Percentiles rank a stretch among this genome's conserved stretches.
Conservation (phyloP, 2,329 filamentous ascomycete species). For the Penicillium sp. region DNA sequence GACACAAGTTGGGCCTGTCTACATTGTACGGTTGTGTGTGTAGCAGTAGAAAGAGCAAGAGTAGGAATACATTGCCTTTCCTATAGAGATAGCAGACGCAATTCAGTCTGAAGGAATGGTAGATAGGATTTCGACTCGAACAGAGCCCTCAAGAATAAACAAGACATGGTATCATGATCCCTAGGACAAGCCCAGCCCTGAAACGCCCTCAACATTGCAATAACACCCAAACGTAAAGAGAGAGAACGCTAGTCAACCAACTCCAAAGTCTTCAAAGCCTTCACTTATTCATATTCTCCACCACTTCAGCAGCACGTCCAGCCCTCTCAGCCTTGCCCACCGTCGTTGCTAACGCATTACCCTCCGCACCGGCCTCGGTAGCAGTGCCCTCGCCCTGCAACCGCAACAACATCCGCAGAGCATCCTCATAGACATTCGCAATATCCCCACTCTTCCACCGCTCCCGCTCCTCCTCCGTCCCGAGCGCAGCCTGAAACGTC, state of each 20-base stretch:
- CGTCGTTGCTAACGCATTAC: slow-evolving; percentile 37
- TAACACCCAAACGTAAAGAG: neutral
- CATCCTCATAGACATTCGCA: slow-evolving; percentile 35
- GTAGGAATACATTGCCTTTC: neutral
- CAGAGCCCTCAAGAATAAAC: neutral
- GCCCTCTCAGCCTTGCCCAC: slow-evolving; percentile 42
- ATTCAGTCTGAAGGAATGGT: neutral
- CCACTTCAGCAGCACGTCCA: slow-evolving; percentile 38
- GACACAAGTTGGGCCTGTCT: neutral
- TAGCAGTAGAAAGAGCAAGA: neutral
- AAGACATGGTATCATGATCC: slow-evolving; percentile 23
- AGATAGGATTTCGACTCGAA: neutral
- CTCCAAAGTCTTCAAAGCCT: slow-evolving; percentile 5
- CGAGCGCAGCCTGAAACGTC: slow-evolving; percentile 28
- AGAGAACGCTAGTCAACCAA: slow-evolving; percentile 5
- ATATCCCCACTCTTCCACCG: slow-evolving; percentile 38
- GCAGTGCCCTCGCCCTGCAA: slow-evolving; percentile 30
- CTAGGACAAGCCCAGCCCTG: slow-evolving; percentile 6
- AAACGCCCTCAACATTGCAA: slow-evolving; percentile 13
- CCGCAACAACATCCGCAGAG: slow-evolving; percentile 32
- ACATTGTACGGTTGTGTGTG: neutral
- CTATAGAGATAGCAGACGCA: neutral
- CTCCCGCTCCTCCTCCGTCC: slow-evolving; percentile 28
- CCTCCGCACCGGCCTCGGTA: slow-evolving; percentile 20
- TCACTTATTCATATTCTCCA: slow-evolving; percentile 40